A percentile compares a stretch with the other conserved stretches of the same genome.
Evolutionary conservation across 2,329 filamentous ascomycete species (phyloP).

Genomic region (Harringtonia aguacate): DNA sequence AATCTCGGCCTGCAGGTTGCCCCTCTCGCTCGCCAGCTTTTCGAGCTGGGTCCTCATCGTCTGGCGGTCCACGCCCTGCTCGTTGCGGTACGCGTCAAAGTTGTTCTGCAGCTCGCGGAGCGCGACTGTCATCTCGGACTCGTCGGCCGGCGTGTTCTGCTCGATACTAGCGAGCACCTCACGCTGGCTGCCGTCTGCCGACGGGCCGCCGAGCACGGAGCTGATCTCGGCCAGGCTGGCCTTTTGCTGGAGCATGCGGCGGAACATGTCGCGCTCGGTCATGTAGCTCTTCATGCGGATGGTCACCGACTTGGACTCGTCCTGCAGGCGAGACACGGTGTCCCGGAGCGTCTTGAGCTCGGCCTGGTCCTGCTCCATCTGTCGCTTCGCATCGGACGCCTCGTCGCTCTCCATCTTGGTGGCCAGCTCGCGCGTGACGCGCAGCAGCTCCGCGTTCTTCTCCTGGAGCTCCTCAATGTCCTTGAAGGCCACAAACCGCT

Average conservation of each 20-base stretch:
- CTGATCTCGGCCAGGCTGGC: constrained; percentile 49
- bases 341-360: constrained; percentile 51
- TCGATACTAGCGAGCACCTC: constrained; percentile 43
- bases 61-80: constrained; percentile 69
- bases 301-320: constrained; percentile 74
- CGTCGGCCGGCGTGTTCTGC: constrained; percentile 42
- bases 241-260: constrained; percentile 77
- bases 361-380: constrained; percentile 54
- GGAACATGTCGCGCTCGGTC: constrained; percentile 95
- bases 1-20: constrained; percentile 69
- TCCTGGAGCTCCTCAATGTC: constrained; percentile 74
- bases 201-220: constrained; percentile 54
- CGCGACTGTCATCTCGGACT: constrained; percentile 61
- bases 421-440: constrained; percentile 73
- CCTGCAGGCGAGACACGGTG: constrained; percentile 42
- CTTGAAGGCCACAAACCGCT: constrained; percentile 83
- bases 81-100: constrained; percentile 82
- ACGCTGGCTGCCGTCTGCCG: constrained; percentile 46
- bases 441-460: constrained; percentile 77
- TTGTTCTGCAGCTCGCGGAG: constrained; percentile 81
- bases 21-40: constrained; percentile 71
- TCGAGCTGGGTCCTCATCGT: constrained; percentile 80
- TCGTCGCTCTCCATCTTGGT: constrained; percentile 89
- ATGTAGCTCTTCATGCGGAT: constrained; percentile 86
- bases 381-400: constrained; percentile 55